Percentiles rank a stretch among this genome's conserved stretches.
Conservation (phyloP, 441 rosid genomes). For the Gossypium lobatum region DNA sequence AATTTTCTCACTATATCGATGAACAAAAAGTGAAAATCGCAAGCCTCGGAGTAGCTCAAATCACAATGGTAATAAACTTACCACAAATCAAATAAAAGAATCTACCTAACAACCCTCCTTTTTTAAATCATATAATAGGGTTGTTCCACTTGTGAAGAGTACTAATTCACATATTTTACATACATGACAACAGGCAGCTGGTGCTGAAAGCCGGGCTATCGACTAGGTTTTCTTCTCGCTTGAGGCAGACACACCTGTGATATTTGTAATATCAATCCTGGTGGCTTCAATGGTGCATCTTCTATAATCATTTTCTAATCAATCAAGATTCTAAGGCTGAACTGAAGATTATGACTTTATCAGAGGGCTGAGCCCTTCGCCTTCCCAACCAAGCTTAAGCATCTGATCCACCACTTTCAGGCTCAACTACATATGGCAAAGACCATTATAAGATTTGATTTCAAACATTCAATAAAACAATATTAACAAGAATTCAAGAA, state of each 20-base stretch:
- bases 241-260: slow-evolving; percentile 12
- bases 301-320: slow-evolving; percentile 14
- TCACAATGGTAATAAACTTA: slow-evolving; percentile 23
- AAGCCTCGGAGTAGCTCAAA: slow-evolving; percentile 25
- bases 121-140: slow-evolving; percentile 1
- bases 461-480: slow-evolving; percentile 4
- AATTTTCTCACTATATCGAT: slow-evolving; percentile 17
- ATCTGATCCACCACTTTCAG: slow-evolving; percentile 91
- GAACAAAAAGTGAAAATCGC: slow-evolving; percentile 28
- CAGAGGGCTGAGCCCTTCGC: slow-evolving; percentile 71
- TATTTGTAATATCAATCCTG: not conserved
- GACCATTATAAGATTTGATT: not conserved
- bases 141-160: slow-evolving; percentile 13
- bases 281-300: slow-evolving; percentile 15
- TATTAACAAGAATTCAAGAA: not conserved
- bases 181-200: slow-evolving; percentile 14
- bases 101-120: slow-evolving; percentile 21
- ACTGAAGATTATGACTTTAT: slow-evolving; percentile 37
- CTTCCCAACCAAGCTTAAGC: slow-evolving; percentile 99
- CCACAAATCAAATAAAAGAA: slow-evolving; percentile 15
- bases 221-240: slow-evolving; percentile 9
- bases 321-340: slow-evolving; percentile 20
- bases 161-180: slow-evolving; percentile 36
- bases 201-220: slow-evolving; percentile 2
- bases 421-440: slow-evolving; percentile 65